A percentile compares a stretch with the other conserved stretches of the same genome.
Conservation (phyloP, 148 eudicot genomes). For the Vaccinium corymbosum region DNA sequence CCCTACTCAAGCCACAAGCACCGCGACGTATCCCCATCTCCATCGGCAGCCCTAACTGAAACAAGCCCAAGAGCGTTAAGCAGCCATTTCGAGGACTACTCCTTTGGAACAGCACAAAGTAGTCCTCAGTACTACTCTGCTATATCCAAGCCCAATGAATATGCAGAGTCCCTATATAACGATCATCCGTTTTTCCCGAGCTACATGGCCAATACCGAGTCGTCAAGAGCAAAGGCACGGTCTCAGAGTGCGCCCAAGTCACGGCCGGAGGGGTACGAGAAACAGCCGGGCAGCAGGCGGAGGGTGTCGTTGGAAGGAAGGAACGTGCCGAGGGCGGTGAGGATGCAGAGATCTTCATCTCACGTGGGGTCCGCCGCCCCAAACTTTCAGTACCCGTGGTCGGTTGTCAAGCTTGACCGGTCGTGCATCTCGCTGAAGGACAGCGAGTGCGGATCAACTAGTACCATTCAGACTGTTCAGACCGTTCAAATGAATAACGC, state of each 20-base stretch:
- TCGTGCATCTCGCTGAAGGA: constrained; percentile 67
- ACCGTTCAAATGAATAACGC: constrained; percentile 58
- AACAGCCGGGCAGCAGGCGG: constrained; percentile 55
- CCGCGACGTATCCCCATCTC: constrained; percentile 56
- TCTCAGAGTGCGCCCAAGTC: constrained; percentile 97
- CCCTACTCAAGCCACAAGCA: constrained; percentile 33
- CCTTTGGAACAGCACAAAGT: constrained; percentile 60
- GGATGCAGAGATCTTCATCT: constrained; percentile 87
- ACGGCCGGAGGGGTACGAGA: constrained; percentile 60
- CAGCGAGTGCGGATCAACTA: constrained; percentile 87
- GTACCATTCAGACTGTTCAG: constrained; percentile 59
- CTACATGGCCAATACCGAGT: constrained; percentile 92
- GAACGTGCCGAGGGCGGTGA: constrained; percentile 68
- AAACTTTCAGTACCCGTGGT: constrained; percentile 56
- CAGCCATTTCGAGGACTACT: constrained; percentile 73
- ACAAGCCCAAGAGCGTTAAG: constrained; percentile 67
- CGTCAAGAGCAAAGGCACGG: constrained; percentile 76
- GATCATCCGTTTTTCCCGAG: constrained; percentile 62
- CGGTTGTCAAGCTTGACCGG: constrained; percentile 68
- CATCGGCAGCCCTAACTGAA: constrained; percentile 67
- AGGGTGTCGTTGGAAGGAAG: constrained; percentile 78
- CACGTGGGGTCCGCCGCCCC: constrained; percentile 69
- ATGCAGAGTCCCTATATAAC: constrained; percentile 46
- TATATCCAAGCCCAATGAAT: constrained; percentile 44
- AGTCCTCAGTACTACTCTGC: constrained; percentile 68